Percentiles rank a stretch among this genome's conserved stretches.
Evolutionary conservation across 768 basidiomycete genomes (phyloP).

Genomic region (Boletus reticuloceps): DNA sequence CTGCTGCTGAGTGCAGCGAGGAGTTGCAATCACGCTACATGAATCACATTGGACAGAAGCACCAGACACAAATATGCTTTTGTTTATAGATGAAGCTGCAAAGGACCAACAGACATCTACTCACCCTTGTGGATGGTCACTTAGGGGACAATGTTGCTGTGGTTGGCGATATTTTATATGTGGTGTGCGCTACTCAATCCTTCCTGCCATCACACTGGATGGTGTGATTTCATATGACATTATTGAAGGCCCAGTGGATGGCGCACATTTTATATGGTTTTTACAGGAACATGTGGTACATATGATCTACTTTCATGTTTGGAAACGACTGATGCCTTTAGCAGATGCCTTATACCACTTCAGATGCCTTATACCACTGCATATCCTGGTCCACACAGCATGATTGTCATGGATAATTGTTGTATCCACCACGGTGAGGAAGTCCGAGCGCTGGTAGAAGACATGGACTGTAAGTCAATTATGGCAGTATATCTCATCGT

Average conservation of each 20-base stretch:
- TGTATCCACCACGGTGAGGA: conserved; percentile 17
- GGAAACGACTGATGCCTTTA: neutral
- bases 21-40: conserved; percentile 1
- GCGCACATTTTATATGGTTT: conserved; percentile 6
- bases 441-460: conserved; percentile 4
- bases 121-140: neutral
- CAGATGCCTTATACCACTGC: conserved; percentile 4
- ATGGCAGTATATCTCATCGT: accelerated
- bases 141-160: neutral
- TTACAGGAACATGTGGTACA: conserved; percentile 5
- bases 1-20: conserved; percentile 12
- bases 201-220: conserved; percentile 15
- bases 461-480: conserved; percentile 14
- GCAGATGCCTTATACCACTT: too few species aligned
- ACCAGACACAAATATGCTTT: conserved; percentile 18
- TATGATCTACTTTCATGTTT: neutral
- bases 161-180: conserved; percentile 7
- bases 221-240: too few species aligned
- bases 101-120: conserved; percentile 1
- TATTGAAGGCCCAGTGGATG: conserved; percentile 14
- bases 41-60: conserved; percentile 5
- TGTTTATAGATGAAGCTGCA: conserved; percentile 22
- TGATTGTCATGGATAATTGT: conserved; percentile 27
- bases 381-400: neutral
- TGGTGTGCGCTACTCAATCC: conserved; percentile 8